Base-by-base conservation (phyloP, 2,329 filamentous ascomycete genomes). In the Neonectria hederae region DNA sequence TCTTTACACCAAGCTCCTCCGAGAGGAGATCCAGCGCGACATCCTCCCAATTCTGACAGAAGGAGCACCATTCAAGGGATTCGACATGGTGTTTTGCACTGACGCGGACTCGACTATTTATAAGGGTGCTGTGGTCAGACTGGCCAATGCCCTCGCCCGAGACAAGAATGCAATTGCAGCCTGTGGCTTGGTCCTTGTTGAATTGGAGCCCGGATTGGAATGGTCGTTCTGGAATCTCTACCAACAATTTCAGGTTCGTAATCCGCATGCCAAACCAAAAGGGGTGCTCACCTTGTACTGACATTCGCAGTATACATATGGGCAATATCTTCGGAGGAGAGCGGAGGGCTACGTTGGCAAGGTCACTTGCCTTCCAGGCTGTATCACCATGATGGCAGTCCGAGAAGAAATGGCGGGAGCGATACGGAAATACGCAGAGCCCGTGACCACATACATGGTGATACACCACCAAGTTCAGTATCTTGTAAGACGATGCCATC, bases 181-280 rank as follows among this genome's bases (percentile, higher is more conserved):
- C 2, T 71, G 69, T 55, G 69, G 69, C 0, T 30, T 71, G 4
- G 69, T 71, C 0, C 51, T 71, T 1, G 69, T 71, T 6, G 69
- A 71, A 19, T 42, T 71, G 6, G 69, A 71, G 13, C 69, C 69
- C 0, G 69, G 69, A 2, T 70, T 48, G 9, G 69, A 72, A 10
- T 71, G 69, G 69, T 71, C 69, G 0, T 68, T 72, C 10, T 71
- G 69, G 69, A 71, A 71, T 21, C 30, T 71, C 0, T 72, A 71
- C 43, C 69, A 71, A 1, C 69, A 71, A 7, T 71, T 71, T 11
- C 69, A 71, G 57, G 69, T 71, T 26, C 5, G 59, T 58, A 14
- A n/a, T n/a, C n/a, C n/a, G n/a, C n/a, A n/a, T n/a, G n/a, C n/a
- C n/a, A n/a, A n/a, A n/a, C n/a, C n/a, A n/a, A n/a, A n/a, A n/a